A percentile compares a stretch with the other conserved stretches of the same genome.
Evolutionary conservation across 148 eudicot species (phyloP).

Genomic region (Oxyria digyna): DNA sequence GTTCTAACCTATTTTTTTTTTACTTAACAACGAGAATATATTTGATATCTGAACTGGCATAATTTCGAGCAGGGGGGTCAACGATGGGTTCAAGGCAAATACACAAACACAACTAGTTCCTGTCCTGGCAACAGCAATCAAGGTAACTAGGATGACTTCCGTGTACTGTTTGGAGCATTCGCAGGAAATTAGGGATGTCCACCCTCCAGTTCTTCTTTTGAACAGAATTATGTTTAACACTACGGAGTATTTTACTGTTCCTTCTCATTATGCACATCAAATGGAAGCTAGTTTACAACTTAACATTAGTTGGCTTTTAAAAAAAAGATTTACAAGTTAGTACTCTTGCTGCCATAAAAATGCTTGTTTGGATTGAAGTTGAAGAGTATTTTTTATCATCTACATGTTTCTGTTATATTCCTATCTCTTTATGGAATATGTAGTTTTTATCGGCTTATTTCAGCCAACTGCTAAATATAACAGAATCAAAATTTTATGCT

Average conservation of each 20-base stretch:
- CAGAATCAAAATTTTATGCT: conserved; percentile 6
- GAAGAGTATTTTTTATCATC: not conserved
- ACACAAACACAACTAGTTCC: too few species aligned
- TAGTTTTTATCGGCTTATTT: not conserved
- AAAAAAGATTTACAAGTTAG: not conserved
- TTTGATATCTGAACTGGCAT: not conserved
- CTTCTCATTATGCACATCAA: not conserved
- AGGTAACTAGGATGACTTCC: not conserved
- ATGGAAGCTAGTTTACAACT: not conserved
- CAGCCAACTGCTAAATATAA: not conserved
- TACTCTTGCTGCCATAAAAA: not conserved
- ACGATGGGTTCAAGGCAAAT: conserved; percentile 89
- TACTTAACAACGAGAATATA: not conserved
- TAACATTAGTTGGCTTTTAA: not conserved
- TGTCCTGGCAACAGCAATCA: too few species aligned
- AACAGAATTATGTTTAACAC: not conserved
- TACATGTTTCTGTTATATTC: not conserved
- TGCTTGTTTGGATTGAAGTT: not conserved
- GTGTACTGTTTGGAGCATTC: not conserved
- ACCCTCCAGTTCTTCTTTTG: not conserved
- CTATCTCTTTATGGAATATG: not conserved
- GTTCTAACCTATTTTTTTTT: not conserved
- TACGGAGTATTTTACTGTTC: not conserved
- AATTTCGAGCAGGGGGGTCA: conserved; percentile 38
- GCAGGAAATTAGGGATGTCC: not conserved